Percentiles rank a stretch among this genome's conserved stretches.
Evolutionary conservation across 495 filamentous ascomycete species (phyloP).

Genomic region (Aspergillus affinis): DNA sequence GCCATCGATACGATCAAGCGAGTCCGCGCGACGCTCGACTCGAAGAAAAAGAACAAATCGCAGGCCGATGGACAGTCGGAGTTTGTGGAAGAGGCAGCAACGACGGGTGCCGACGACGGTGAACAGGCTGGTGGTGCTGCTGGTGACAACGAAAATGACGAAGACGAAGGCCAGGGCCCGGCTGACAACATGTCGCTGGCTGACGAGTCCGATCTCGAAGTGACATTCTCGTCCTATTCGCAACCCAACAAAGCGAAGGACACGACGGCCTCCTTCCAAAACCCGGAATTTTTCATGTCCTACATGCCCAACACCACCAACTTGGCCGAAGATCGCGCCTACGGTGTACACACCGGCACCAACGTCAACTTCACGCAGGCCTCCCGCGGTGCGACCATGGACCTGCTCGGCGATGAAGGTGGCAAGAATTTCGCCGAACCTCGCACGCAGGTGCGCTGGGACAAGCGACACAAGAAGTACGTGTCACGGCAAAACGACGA

Average conservation of each 20-base stretch:
- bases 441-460: slow-evolving; percentile 81
- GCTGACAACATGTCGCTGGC: slow-evolving; percentile 64
- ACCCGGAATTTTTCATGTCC: slow-evolving; percentile 92
- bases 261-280: slow-evolving; percentile 59
- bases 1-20: slow-evolving; percentile 78
- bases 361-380: slow-evolving; percentile 76
- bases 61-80: slow-evolving; percentile 33
- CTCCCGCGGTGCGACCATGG: slow-evolving; percentile 81
- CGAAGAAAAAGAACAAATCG: slow-evolving; percentile 39
- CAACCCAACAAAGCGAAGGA: slow-evolving; percentile 34
- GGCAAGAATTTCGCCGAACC: slow-evolving; percentile 70
- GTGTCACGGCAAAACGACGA: slow-evolving; percentile 87
- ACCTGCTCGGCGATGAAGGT: slow-evolving; percentile 83
- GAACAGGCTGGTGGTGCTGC: slow-evolving; percentile 30
- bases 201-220: slow-evolving; percentile 74
- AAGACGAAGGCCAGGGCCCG: slow-evolving; percentile 36
- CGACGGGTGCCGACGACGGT: slow-evolving; percentile 23
- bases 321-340: slow-evolving; percentile 81
- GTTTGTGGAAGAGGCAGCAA: slow-evolving; percentile 27
- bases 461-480: slow-evolving; percentile 96
- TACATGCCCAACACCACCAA: slow-evolving; percentile 79
- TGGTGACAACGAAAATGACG: slow-evolving; percentile 31
- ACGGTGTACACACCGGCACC: slow-evolving; percentile 83
- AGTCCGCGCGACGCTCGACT: slow-evolving; percentile 55
- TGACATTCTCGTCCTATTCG: slow-evolving; percentile 70